These are phyloP conservation scores for Cynara cardunculus DNA, from an alignment of 129 eudicot species.

Conservation along the genomic window DNA sequence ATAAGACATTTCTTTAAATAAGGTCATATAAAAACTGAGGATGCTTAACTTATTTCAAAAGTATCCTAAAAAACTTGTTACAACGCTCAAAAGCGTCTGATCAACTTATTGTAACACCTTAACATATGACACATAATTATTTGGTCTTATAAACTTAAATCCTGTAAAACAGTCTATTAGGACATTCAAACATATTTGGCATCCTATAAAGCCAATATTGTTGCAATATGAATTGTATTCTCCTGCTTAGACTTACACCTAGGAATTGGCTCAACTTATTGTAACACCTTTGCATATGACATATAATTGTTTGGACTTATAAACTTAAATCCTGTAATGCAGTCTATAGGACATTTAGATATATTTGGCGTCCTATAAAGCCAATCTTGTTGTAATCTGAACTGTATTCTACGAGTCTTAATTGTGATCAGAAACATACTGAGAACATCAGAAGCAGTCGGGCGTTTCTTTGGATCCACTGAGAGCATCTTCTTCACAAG, in stretches of 20 bases:
- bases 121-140: neutral
- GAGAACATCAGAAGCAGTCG: constrained; percentile 68
- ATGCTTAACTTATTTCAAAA: neutral
- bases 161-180: neutral
- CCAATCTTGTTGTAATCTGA: neutral
- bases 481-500: constrained; percentile 68
- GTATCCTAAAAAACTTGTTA: neutral
- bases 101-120: neutral
- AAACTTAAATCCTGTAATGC: neutral
- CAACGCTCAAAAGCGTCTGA: neutral
- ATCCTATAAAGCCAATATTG: neutral
- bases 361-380: neutral
- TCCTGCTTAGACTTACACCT: no score
- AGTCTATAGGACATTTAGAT: neutral
- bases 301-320: neutral
- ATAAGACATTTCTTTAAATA: no score
- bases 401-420: neutral
- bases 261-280: neutral
- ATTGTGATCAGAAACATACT: constrained; percentile 37
- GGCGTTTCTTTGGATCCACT: constrained; percentile 57
- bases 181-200: neutral
- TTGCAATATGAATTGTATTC: neutral
- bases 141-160: neutral
- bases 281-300: neutral
- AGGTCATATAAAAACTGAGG: no score